Base-by-base conservation (phyloP, 805 yeast genomes). In the Kodamaea sagamina region DNA sequence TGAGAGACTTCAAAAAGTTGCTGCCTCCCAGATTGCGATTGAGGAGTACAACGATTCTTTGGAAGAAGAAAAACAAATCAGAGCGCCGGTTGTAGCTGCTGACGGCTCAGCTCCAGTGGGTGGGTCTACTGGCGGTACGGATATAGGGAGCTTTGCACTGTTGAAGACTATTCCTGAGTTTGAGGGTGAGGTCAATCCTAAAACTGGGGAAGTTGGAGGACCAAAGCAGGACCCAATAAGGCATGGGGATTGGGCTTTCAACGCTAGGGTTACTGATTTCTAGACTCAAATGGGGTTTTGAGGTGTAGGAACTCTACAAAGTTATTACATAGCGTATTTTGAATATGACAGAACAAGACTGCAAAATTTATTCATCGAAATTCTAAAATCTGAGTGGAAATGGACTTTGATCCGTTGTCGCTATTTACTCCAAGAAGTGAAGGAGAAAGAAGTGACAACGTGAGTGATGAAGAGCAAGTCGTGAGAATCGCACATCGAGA, bases 201-300 rank as follows among this genome's bases (percentile, higher is more conserved):
- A 72, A 45, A 93, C 99, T 0, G 99, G 99, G 3, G 99, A 93
- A 65, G 74, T 84, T 16, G 96, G 96, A 37, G 99, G 99, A 0
- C 99, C 99, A 18, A 93, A 93, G 58, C 98, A 93, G 63, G 97
- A 93, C 58, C 99, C 99, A 0, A 73, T 89, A 50, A 80, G 82
- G 55, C 92, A 88, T 55, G 89, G 89, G 12, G 98, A 90, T 55
- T 93, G 95, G 79, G 84, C 97, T 6, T 93, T 84, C 63, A 92
- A 93, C 58, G 99, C 99, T 0, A 79, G 98, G 59, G 97, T 89
- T 22, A 92, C 98, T 1, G 99, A 93, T 62, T 93, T 93, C 58
- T 93, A 53, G 38, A 16, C 4, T 6, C 5, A 15, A 9, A 22
- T 22, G 25, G 25, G 25, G 25, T 22, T n/a, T n/a, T n/a, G n/a